Evolutionary conservation across 2,329 filamentous ascomycete species (phyloP).

Genomic region (Pseudopithomyces maydicus): DNA sequence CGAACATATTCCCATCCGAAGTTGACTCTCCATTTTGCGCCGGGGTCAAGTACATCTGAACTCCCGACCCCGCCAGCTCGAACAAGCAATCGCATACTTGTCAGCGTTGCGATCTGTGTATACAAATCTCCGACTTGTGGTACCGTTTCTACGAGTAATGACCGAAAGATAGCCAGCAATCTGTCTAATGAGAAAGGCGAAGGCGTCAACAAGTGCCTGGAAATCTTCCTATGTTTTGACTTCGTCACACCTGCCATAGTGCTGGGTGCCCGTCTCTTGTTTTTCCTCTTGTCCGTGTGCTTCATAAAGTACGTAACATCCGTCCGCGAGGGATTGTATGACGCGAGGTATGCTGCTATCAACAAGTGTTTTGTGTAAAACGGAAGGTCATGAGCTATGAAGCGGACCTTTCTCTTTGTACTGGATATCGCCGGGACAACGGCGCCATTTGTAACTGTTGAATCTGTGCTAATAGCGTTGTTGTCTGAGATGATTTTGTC

Average conservation of each 20-base stretch:
- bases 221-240: slow-evolving; percentile 71
- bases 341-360: slow-evolving; percentile 78
- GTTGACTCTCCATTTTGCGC: slow-evolving; percentile 77
- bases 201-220: slow-evolving; percentile 76
- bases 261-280: slow-evolving; percentile 48
- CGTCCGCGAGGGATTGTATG: slow-evolving; percentile 76
- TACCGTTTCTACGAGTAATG: slow-evolving; percentile 59
- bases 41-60: slow-evolving; percentile 68
- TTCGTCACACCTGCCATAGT: slow-evolving; percentile 16
- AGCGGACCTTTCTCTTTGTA: slow-evolving; percentile 17
- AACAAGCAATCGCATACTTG: slow-evolving; percentile 71
- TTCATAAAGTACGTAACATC: slow-evolving; percentile 79
- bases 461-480: not conserved
- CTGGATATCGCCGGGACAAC: slow-evolving; percentile 12
- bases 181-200: slow-evolving; percentile 79
- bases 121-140: slow-evolving; percentile 54
- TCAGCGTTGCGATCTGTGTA: slow-evolving; percentile 70
- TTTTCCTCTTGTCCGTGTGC: slow-evolving; percentile 58
- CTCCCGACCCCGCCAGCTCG: slow-evolving; percentile 63
- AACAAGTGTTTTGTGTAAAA: slow-evolving; percentile 76
- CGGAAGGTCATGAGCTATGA: slow-evolving; percentile 60
- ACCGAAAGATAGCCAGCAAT: slow-evolving; percentile 76
- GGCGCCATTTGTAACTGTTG: not conserved
- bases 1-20: slow-evolving; percentile 78
- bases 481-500: slow-evolving; percentile 58